Conservation (phyloP, 2,329 filamentous ascomycete genomes). For the Talaromyces sp. region DNA sequence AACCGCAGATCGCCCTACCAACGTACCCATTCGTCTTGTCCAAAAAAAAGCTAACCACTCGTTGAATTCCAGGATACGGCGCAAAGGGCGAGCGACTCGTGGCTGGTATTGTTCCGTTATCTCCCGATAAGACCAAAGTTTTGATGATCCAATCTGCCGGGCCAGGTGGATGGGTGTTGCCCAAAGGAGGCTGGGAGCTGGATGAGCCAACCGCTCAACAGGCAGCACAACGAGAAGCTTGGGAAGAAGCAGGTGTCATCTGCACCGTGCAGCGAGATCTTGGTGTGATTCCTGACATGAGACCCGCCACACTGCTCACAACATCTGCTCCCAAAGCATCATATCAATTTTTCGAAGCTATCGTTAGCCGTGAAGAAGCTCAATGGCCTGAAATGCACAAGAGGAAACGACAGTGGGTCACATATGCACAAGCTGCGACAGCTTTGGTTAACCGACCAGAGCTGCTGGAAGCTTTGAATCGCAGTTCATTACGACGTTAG, state of each 20-base stretch:
- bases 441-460: conserved; percentile 77
- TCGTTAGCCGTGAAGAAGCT: conserved; percentile 77
- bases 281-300: conserved; percentile 79
- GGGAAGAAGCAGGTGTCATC: conserved; percentile 94
- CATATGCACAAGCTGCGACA: conserved; percentile 75
- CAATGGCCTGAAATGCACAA: conserved; percentile 96
- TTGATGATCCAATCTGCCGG: conserved; percentile 90
- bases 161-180: conserved; percentile 90
- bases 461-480: conserved; percentile 78
- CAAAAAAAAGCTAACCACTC: neutral
- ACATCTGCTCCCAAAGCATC: conserved; percentile 63
- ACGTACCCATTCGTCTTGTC: conserved; percentile 14
- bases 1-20: conserved; percentile 9
- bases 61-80: conserved; percentile 70
- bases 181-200: conserved; percentile 95
- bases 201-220: conserved; percentile 86
- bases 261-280: conserved; percentile 82
- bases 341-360: conserved; percentile 68
- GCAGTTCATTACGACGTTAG: conserved; percentile 65
- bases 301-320: conserved; percentile 54
- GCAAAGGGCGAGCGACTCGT: conserved; percentile 89
- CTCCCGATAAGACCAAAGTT: conserved; percentile 79
- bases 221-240: conserved; percentile 83
- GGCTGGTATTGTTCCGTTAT: conserved; percentile 88
- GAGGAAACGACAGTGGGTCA: conserved; percentile 85